A percentile compares a stretch with the other conserved stretches of the same genome.
phyloP scores from a whole-genome alignment of 257 asterid genomes.

The Paulownia fortunei region DNA sequence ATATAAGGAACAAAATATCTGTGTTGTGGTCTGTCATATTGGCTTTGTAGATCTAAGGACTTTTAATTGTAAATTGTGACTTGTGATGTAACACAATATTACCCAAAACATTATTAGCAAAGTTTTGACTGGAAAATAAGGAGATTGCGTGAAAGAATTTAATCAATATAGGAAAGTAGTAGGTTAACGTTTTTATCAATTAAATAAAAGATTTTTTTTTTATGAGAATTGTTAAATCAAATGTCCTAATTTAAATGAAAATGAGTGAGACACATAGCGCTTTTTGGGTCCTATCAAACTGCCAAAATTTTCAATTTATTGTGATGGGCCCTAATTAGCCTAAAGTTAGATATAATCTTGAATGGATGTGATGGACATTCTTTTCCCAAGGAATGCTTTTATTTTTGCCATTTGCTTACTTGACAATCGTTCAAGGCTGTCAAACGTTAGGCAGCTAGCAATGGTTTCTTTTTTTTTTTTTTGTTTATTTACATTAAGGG shows the following conservation, averaged over 20 bases:
- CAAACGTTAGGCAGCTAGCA: background rate
- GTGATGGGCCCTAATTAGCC: constrained; percentile 22
- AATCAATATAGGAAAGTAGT: constrained; percentile 5
- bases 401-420: background rate
- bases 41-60: no score
- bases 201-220: background rate
- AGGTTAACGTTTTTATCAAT: background rate
- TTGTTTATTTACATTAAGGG: background rate
- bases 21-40: no score
- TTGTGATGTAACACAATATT: no score
- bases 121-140: background rate
- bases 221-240: background rate
- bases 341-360: constrained; percentile 29
- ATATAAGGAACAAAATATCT: no score
- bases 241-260: background rate
- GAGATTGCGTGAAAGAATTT: background rate
- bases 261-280: background rate
- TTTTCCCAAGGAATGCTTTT: no score
- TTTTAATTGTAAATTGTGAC: no score
- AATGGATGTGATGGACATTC: constrained; percentile 17
- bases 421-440: background rate
- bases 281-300: background rate
- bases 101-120: background rate
- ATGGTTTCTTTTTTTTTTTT: background rate
- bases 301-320: background rate